phyloP scores from a whole-genome alignment of 2,329 filamentous ascomycete genomes.

The Trichophaea hybrida region DNA sequence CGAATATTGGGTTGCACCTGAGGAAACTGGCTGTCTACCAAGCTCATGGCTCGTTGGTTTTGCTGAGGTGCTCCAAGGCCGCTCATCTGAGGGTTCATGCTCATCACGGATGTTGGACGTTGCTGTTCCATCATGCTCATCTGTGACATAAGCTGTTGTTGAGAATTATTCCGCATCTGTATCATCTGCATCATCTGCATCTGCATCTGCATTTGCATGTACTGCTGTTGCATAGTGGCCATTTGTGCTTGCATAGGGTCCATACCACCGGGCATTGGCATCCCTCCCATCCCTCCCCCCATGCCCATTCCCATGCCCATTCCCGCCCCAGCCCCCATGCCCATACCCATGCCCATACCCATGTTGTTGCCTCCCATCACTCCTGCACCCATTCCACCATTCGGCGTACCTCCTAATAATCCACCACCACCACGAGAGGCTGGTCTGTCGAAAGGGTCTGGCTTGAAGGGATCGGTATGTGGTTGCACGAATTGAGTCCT shows the following conservation, averaged over 20 bases:
- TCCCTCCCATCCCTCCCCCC: constrained; percentile 8
- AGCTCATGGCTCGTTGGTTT: constrained; percentile 59
- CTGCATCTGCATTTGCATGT: constrained; percentile 60
- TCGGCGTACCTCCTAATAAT: not conserved
- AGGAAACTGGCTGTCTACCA: constrained; percentile 52
- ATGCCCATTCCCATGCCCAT: constrained; percentile 30
- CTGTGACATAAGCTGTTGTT: constrained; percentile 23
- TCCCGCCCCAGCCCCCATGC: constrained; percentile 24
- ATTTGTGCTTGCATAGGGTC: constrained; percentile 50
- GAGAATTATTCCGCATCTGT: constrained; percentile 28
- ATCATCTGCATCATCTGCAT: constrained; percentile 83
- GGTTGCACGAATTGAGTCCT: not conserved
- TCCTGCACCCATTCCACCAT: too few relatives aligned
- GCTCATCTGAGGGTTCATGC: constrained; percentile 16
- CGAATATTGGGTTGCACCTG: constrained; percentile 39
- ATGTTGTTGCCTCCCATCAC: not conserved
- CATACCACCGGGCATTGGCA: constrained; percentile 26
- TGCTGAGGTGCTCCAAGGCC: constrained; percentile 10
- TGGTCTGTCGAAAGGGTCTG: constrained; percentile 26
- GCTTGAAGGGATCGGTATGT: constrained; percentile 15
- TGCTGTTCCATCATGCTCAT: constrained; percentile 26
- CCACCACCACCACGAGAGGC: constrained; percentile 19
- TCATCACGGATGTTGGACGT: constrained; percentile 27
- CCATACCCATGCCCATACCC: not conserved
- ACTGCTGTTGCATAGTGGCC: constrained; percentile 67